Conservation (phyloP, 805 yeast genomes). For the Lachancea meyersii region DNA sequence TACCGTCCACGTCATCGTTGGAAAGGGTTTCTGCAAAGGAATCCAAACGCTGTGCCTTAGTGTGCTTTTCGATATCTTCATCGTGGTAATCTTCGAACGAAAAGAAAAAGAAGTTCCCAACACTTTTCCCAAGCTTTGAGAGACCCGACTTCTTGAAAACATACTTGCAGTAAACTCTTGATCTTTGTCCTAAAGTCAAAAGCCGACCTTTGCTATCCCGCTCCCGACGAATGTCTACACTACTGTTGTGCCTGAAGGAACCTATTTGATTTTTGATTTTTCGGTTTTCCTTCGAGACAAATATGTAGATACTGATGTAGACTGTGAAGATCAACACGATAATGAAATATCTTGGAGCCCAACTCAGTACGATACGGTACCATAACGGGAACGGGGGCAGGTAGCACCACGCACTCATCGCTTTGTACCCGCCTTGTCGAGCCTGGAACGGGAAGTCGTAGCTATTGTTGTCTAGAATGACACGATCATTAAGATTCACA, state of each 20-base stretch:
- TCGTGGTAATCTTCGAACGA: conserved; percentile 18
- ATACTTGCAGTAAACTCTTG: conserved; percentile 6
- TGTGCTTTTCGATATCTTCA: conserved; percentile 1
- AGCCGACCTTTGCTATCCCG: conserved; percentile 3
- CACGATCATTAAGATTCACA: conserved; percentile 16
- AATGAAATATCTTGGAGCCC: conserved; percentile 75
- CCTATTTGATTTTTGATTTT: conserved; percentile 38
- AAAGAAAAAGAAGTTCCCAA: conserved; percentile 20
- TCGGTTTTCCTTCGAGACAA: conserved; percentile 59
- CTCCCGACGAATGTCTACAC: conserved; percentile 5
- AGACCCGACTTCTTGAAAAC: conserved; percentile 4
- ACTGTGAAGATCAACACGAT: conserved; percentile 55
- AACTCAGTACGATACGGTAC: conserved; percentile 66
- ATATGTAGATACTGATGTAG: conserved; percentile 65
- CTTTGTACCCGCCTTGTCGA: conserved; percentile 46
- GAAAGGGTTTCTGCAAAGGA: neutral
- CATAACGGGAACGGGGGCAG: conserved; percentile 66
- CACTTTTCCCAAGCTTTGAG: conserved; percentile 8
- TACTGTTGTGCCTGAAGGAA: conserved; percentile 20
- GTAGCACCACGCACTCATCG: conserved; percentile 72
- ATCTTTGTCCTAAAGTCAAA: conserved; percentile 4
- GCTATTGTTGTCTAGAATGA: conserved; percentile 24
- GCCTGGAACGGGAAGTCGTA: conserved; percentile 20
- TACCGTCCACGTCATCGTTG: neutral
- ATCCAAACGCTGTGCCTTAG: neutral